Evolutionary conservation across 75 land plant species (phyloP), one percentile per base, ranked within the genome.

Genomic region (Cryptomeria japonica): DNA sequence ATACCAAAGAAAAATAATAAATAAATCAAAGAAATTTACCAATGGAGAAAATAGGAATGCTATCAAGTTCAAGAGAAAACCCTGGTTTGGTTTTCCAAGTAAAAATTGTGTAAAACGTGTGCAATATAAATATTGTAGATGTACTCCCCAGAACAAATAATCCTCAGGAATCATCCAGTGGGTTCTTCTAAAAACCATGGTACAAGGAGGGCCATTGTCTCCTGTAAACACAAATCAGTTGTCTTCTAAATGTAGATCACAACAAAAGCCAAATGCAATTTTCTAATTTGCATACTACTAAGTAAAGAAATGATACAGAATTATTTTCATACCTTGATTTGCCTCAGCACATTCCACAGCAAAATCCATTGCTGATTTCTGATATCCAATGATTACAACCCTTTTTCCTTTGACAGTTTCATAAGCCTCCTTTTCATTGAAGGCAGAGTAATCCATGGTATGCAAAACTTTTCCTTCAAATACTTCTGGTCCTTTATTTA

Each of bases 341-440:
- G 95, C 96, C 49, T 95, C 89, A 18, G 95, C 97, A 80, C 92
- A 91, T 91, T 96, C 98, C 38, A 88, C n/a, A 34, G 98, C 96
- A 14, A 96, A 51, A 87, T 96, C 98, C 55, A 96, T 86, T 7
- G 93, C 97, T 36, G 98, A 95, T 92, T 95, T 96, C 87, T 90
- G 90, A 89, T 86, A 94, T 44, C 98, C 98, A 49, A 96, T 80
- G 28, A 96, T 88, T 0, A 88, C 95, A 78, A 95, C 97, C 61
- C 91, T 93, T 86, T 95, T 96, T 3, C 91, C 97, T 55, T 86
- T 87, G 64, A 96, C 78, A 0, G 95, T 80, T 0, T 92, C 51
- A 11, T 79, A 31, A 39, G 93, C 86, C 25, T 37, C 89, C 51
- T 92, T 87, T 9, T 90, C 85, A 83, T 91, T 88, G 3, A 96